Conservation (phyloP, 768 basidiomycete genomes). For the Podaxis pistillaris region DNA sequence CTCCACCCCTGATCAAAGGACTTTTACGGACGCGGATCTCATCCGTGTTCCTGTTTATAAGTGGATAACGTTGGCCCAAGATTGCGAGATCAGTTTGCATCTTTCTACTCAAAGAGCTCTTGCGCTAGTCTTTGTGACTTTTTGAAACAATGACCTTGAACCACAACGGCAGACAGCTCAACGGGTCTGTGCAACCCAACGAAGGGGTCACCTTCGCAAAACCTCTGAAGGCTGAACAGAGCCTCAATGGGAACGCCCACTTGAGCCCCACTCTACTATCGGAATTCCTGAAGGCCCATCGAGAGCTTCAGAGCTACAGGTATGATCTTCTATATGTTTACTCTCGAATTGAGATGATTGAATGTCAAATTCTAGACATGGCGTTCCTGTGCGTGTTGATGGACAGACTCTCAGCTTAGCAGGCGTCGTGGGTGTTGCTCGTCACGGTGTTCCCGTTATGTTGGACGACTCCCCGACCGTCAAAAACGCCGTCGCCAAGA, state of each 20-base stretch:
- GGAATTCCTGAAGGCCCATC: constrained; percentile 45
- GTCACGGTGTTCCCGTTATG: constrained; percentile 45
- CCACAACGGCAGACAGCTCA: not conserved
- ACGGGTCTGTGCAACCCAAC: not conserved
- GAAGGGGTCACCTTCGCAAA: not conserved
- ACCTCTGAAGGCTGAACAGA: constrained; percentile 17
- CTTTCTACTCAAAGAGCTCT: not conserved
- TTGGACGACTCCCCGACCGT: constrained; percentile 40
- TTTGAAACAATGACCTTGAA: constrained; percentile 6
- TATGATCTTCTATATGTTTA: constrained; percentile 37
- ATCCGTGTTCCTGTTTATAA: constrained; percentile 23
- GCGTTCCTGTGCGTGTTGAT: constrained; percentile 55
- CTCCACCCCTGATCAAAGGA: constrained; percentile 18
- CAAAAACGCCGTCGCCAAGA: constrained; percentile 55
- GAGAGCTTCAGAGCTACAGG: constrained; percentile 58
- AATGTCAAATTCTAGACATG: constrained; percentile 42
- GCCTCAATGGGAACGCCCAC: constrained; percentile 7
- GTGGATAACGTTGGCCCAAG: not conserved
- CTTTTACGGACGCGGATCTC: constrained; percentile 28
- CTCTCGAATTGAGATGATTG: constrained; percentile 40
- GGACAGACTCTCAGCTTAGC: constrained; percentile 66
- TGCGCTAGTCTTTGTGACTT: not conserved
- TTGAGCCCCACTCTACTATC: constrained; percentile 20
- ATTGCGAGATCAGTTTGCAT: not conserved
- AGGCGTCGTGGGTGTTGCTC: constrained; percentile 66